Conservation (phyloP, 495 filamentous ascomycete species). For the Penicillium flavigenum region DNA sequence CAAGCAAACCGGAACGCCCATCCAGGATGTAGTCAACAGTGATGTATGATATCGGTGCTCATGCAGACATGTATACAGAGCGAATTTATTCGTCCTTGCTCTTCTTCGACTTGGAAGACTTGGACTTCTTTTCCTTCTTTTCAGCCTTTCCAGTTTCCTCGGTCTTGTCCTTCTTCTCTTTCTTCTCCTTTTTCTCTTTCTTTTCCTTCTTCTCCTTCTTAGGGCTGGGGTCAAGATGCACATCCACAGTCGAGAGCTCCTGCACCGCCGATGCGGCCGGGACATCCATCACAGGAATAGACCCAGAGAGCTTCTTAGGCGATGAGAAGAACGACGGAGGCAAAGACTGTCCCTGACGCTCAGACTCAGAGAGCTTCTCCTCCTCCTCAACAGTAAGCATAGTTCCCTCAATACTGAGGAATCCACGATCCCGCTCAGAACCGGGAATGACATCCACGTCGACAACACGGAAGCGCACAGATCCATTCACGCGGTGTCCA, state of each 20-base stretch:
- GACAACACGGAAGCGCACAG: slow-evolving; percentile 60
- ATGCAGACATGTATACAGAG: slow-evolving; percentile 9
- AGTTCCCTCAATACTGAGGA: slow-evolving; percentile 69
- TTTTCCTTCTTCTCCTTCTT: slow-evolving; percentile 20
- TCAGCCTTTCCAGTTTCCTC: slow-evolving; percentile 24
- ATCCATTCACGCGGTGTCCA: slow-evolving; percentile 60
- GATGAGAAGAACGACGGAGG: slow-evolving; percentile 21
- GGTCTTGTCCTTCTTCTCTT: slow-evolving; percentile 12
- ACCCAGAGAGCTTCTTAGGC: slow-evolving; percentile 11
- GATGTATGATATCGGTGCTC: slow-evolving; percentile 13
- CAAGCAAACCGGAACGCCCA: slow-evolving; percentile 30
- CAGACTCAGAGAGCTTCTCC: slow-evolving; percentile 36
- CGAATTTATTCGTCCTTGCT: slow-evolving; percentile 24
- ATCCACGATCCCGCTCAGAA: slow-evolving; percentile 57
- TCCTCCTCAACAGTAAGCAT: slow-evolving; percentile 56
- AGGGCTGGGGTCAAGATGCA: slow-evolving; percentile 19
- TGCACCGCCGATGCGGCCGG: slow-evolving; percentile 16
- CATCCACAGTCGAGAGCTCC: slow-evolving; percentile 22
- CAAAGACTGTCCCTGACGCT: slow-evolving; percentile 34
- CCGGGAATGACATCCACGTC: slow-evolving; percentile 61
- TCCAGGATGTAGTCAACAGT: slow-evolving; percentile 21
- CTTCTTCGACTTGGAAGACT: slow-evolving; percentile 23
- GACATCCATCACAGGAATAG: slow-evolving; percentile 25
- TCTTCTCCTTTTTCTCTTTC: slow-evolving; percentile 28
- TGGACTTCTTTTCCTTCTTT: slow-evolving; percentile 25